These are phyloP conservation scores for Fomitopsis pulvina DNA, from an alignment of 768 basidiomycete species.

Conservation along the genomic window DNA sequence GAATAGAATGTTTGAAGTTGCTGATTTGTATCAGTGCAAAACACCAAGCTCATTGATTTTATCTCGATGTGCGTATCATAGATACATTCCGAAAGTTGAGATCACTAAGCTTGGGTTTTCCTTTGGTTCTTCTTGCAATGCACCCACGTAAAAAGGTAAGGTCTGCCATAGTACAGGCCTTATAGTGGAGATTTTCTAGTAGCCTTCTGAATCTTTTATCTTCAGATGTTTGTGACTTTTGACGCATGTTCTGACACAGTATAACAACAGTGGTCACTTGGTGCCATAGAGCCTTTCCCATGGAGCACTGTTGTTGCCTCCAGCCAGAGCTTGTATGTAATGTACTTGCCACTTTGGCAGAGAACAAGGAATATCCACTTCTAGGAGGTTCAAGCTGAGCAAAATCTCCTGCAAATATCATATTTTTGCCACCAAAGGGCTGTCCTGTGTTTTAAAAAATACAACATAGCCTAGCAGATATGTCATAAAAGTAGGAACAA, in stretches of 20 bases:
- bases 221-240: conserved; percentile 8
- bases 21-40: conserved; percentile 29
- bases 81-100: conserved; percentile 26
- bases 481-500: conserved; percentile 21
- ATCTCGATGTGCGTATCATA: conserved; percentile 35
- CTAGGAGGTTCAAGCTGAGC: conserved; percentile 33
- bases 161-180: conserved; percentile 32
- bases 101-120: conserved; percentile 9
- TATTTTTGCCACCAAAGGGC: conserved; percentile 33
- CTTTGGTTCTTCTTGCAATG: conserved; percentile 13
- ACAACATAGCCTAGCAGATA: conserved; percentile 18
- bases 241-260: conserved; percentile 14
- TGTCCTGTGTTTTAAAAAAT: conserved; percentile 10
- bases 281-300: conserved; percentile 16
- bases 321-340: not conserved
- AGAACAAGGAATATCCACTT: conserved; percentile 17
- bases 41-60: conserved; percentile 25
- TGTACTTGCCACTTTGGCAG: not conserved
- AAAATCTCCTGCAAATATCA: conserved; percentile 44
- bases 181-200: conserved; percentile 32
- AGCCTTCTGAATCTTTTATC: conserved; percentile 25
- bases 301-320: conserved; percentile 1
- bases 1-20: conserved; percentile 11
- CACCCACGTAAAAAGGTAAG: conserved; percentile 26
- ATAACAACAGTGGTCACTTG: conserved; percentile 14